Percentiles rank a stretch among this genome's conserved stretches.
These are phyloP conservation scores for Acer yangbiense DNA, from an alignment of 345 rosid genomes.

Conservation along the genomic window DNA sequence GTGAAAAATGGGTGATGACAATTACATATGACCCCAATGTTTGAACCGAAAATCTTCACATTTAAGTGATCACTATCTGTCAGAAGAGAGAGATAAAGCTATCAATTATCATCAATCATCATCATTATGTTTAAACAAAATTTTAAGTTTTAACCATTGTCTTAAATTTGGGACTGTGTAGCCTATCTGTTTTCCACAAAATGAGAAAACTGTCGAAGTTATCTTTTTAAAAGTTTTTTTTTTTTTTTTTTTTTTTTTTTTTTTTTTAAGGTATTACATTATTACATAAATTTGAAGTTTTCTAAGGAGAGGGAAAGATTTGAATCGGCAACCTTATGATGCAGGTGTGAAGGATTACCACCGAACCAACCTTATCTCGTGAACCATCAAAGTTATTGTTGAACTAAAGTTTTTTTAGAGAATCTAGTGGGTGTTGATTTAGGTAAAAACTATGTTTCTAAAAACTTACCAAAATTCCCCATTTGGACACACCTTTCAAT, in stretches of 20 bases:
- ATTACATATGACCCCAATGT: background rate
- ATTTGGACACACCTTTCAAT: background rate
- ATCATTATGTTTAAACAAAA: background rate
- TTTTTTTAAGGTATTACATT: too few species aligned
- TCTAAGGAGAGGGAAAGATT: too few species aligned
- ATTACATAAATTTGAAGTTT: too few species aligned
- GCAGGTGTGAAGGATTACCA: too few species aligned
- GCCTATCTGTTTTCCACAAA: background rate
- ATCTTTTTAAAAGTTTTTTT: too few species aligned
- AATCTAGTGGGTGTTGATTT: background rate
- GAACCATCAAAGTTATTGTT: background rate
- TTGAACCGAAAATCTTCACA: background rate
- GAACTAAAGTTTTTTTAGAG: background rate
- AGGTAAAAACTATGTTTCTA: background rate
- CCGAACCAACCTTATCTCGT: too few species aligned
- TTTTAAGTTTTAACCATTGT: background rate
- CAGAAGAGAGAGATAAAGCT: too few species aligned
- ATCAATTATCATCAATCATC: background rate
- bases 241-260: too few species aligned
- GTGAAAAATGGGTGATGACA: background rate
- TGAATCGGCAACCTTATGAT: too few species aligned
- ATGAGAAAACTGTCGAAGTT: background rate
- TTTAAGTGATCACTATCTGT: background rate
- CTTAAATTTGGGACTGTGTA: too few species aligned
- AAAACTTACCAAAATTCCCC: background rate